Evolutionary conservation across 306 rosid genomes (phyloP), one percentile per base, ranked within the genome.

Genomic region (Acmispon strigosus): DNA sequence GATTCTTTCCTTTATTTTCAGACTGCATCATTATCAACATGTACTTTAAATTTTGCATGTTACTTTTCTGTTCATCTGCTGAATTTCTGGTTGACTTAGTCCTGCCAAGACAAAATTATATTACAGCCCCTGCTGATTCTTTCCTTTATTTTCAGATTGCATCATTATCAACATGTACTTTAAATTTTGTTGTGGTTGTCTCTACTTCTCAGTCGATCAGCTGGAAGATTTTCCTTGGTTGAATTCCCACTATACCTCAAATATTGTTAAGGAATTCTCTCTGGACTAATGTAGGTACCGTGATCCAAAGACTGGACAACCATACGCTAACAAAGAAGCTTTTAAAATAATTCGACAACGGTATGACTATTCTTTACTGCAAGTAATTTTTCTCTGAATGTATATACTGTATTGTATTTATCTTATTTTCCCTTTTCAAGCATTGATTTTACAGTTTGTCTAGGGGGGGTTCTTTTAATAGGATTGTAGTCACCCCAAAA

Each of bases 291-390:
- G 70, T 56, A 93, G 98, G 84, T 94, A 94, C 62, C 92, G 92
- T 48, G 98, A 94, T 82, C 98, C 97, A 19, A 87, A 80, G 82
- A 94, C 97, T 47, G 96, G 96, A 61, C 79, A 80, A 66, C 96
- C 96, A 48, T 94, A 94, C 20, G 97, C 98, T 43, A 94, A 96
- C 22, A 86, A 83, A 82, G 98, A 90, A 70, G 98, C 97, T 72
- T 94, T 88, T 73, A 83, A 90, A 81, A 67, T 82, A 57, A 76
- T 90, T 71, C 89, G 95, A 37, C 79, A 87, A 78, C 88, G 92
- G 98, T 94, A 87, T 81, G 76, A 4, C 16, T 71, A 19, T 76
- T 67, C 75, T 75, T 78, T 27, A 45, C 69, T 76, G 27, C 61
- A 22, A 67, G 10, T 60, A 50, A 76, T 44, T 44, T 68, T 54